These are phyloP conservation scores for Vaccinium darrowii DNA, from an alignment of 148 eudicot genomes.

Conservation along the genomic window DNA sequence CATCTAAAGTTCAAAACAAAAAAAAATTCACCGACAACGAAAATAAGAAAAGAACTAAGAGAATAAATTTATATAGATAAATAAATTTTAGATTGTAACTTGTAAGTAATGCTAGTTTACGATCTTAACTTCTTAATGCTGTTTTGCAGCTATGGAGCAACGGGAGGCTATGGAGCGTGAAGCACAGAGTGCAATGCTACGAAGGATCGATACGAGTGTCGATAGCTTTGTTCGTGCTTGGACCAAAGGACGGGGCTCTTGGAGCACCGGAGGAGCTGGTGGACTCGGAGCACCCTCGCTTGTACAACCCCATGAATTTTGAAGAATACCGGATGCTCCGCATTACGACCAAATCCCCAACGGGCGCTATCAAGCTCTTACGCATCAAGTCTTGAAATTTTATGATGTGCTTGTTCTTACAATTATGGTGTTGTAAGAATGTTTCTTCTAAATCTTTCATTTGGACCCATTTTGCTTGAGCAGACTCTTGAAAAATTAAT, in stretches of 20 bases:
- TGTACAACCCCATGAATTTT: neutral
- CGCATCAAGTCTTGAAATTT: constrained; percentile 1
- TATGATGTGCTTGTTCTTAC: no score
- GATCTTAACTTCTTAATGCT: neutral
- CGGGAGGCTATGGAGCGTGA: constrained; percentile 11
- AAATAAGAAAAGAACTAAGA: no score
- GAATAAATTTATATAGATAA: no score
- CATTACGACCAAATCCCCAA: neutral
- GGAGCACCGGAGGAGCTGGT: constrained; percentile 6
- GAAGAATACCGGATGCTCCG: constrained; percentile 14
- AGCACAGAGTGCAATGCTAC: constrained; percentile 25
- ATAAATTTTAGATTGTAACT: no score
- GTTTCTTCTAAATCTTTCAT: no score
- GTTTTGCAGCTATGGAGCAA: constrained; percentile 21
- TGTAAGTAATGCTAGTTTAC: no score
- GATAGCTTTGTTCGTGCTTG: constrained; percentile 12
- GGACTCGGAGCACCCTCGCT: neutral
- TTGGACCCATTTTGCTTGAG: no score
- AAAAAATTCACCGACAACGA: no score
- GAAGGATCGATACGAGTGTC: constrained; percentile 11
- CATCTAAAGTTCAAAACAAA: no score
- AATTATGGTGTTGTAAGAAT: no score
- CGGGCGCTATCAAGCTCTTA: constrained; percentile 3
- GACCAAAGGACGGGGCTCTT: neutral
- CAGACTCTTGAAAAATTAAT: no score